phyloP scores from a whole-genome alignment of 768 basidiomycete species.

The Kondoa subrosea region DNA sequence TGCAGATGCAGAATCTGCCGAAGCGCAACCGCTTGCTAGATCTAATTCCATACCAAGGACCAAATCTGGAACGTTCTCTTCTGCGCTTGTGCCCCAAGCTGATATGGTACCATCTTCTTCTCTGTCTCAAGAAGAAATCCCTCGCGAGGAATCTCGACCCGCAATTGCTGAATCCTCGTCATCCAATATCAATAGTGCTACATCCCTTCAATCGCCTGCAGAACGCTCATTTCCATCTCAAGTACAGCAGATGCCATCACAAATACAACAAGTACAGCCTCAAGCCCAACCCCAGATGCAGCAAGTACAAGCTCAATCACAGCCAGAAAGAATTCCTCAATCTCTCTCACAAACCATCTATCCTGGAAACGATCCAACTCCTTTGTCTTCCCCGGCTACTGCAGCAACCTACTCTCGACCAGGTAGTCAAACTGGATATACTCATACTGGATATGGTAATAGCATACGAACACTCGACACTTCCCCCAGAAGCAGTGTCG shows the following conservation, averaged over 20 bases:
- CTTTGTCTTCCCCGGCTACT: slow-evolving; percentile 8
- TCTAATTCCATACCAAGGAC: neutral
- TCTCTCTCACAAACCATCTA: neutral
- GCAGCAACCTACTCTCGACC: slow-evolving; percentile 8
- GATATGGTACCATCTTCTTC: neutral
- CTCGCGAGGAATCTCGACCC: too few species aligned
- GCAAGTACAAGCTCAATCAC: too few species aligned
- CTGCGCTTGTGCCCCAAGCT: neutral
- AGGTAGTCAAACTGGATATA: slow-evolving; percentile 11
- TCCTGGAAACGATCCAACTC: neutral
- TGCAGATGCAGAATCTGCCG: neutral
- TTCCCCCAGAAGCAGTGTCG: slow-evolving; percentile 10
- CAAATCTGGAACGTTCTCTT: neutral
- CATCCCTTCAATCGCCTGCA: too few species aligned
- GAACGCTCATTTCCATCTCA: too few species aligned
- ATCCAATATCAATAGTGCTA: too few species aligned
- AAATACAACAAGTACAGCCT: too few species aligned
- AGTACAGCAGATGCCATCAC: too few species aligned
- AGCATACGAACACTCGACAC: slow-evolving; percentile 5
- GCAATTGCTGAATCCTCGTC: too few species aligned
- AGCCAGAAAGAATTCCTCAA: too few species aligned
- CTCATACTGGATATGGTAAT: slow-evolving; percentile 7
- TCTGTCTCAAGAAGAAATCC: too few species aligned
- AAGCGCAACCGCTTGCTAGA: neutral
- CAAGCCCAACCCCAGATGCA: too few species aligned